Percentiles rank a stretch among this genome's conserved stretches.
Conservation (phyloP, 1,284 basidiomycete species). For the Sporisorium graminicola region DNA sequence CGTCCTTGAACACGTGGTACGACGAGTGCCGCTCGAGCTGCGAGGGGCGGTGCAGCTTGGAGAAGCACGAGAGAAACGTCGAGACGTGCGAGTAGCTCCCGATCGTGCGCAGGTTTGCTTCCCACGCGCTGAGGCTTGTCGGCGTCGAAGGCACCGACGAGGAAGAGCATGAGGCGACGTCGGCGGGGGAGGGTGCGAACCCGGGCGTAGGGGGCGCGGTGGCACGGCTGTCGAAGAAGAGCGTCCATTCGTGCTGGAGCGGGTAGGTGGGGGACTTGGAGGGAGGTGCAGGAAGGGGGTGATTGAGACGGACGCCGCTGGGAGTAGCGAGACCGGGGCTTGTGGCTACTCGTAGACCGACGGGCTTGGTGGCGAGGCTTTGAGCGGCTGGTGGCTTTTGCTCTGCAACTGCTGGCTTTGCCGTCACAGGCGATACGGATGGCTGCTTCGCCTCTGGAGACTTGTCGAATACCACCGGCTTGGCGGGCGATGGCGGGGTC, state of each 20-base stretch:
- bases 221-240: slow-evolving; percentile 79
- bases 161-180: slow-evolving; percentile 70
- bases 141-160: slow-evolving; percentile 79
- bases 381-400: neutral
- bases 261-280: slow-evolving; percentile 73
- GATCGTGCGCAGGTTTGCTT: slow-evolving; percentile 56
- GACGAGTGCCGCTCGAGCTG: slow-evolving; percentile 87
- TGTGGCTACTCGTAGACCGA: neutral
- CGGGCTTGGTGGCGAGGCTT: neutral
- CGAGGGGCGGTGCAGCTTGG: slow-evolving; percentile 91
- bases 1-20: slow-evolving; percentile 92
- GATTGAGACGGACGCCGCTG: neutral
- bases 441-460: slow-evolving; percentile 4
- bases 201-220: slow-evolving; percentile 6
- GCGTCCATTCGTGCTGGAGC: slow-evolving; percentile 85
- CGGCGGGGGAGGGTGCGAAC: too few species aligned
- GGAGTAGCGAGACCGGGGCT: neutral
- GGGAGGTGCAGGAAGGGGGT: slow-evolving; percentile 14
- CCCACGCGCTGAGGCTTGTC: slow-evolving; percentile 40
- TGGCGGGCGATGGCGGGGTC: slow-evolving; percentile 21
- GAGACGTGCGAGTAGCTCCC: slow-evolving; percentile 74
- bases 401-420: neutral
- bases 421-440: too few species aligned
- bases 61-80: slow-evolving; percentile 91
- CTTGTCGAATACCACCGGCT: neutral